Percentiles rank a stretch among this genome's conserved stretches.
Evolutionary conservation across 2,329 filamentous ascomycete species (phyloP).

Genomic region (Ophiostoma himal-ulmi): DNA sequence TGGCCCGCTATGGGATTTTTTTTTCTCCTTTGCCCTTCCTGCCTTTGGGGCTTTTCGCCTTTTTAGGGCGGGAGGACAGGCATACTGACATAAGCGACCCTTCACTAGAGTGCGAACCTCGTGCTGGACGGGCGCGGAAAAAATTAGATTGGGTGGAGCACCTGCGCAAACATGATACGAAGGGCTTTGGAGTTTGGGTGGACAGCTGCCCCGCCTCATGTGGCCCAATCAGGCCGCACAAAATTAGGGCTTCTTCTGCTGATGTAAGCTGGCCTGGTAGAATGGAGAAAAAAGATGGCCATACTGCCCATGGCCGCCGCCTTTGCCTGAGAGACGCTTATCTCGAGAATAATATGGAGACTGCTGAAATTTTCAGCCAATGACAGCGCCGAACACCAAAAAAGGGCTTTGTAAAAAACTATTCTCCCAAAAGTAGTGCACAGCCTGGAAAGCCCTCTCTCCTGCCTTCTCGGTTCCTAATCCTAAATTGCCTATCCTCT

Average conservation of each 20-base stretch:
- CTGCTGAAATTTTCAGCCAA: slow-evolving; percentile 12
- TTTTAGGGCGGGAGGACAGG: not conserved
- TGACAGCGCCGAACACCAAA: not conserved
- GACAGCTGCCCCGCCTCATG: not conserved
- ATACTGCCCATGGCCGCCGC: not conserved
- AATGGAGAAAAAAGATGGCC: not conserved
- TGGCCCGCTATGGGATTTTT: slow-evolving; percentile 21
- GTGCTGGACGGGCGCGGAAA: slow-evolving; percentile 26
- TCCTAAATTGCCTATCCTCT: slow-evolving; percentile 13
- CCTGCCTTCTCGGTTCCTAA: not conserved
- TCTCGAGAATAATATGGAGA: not conserved
- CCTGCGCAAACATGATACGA: not conserved
- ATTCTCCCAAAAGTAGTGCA: slow-evolving; percentile 13
- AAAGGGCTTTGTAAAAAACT: slow-evolving; percentile 14
- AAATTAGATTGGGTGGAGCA: slow-evolving; percentile 15
- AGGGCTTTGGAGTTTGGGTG: not conserved
- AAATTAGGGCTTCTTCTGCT: not conserved
- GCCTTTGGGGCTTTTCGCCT: not conserved
- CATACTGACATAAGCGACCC: slow-evolving; percentile 5
- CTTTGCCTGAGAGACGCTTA: not conserved
- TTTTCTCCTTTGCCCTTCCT: not conserved
- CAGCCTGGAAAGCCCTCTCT: not conserved
- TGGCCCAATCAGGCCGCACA: not conserved
- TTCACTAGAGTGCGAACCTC: not conserved
- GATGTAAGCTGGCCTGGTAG: not conserved